These are phyloP conservation scores for Laburnicola sp. DNA, from an alignment of 2,329 filamentous ascomycete genomes.

Conservation along the genomic window DNA sequence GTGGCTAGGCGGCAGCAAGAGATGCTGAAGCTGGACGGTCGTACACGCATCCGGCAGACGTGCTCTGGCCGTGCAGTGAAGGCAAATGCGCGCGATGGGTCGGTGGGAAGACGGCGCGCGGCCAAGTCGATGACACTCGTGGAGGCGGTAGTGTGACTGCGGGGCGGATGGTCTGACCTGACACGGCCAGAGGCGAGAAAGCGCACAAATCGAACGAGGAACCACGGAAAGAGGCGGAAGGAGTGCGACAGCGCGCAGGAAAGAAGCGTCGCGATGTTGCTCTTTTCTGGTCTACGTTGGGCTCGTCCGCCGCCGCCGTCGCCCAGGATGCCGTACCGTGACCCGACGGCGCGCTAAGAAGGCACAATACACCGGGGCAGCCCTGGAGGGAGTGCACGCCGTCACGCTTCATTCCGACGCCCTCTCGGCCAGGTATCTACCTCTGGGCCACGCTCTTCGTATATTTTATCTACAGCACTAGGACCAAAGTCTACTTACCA, in stretches of 20 bases:
- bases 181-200: background rate
- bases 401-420: background rate
- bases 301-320: background rate
- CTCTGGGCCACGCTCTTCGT: too few relatives aligned
- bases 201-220: background rate
- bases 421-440: too few relatives aligned
- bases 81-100: conserved; percentile 3
- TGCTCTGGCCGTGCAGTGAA: conserved; percentile 6
- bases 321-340: background rate
- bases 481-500: background rate
- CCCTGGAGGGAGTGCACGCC: background rate
- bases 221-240: background rate
- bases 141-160: conserved; percentile 20
- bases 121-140: conserved; percentile 15
- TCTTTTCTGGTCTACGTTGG: background rate
- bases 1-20: conserved; percentile 25
- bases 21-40: conserved; percentile 25
- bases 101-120: conserved; percentile 14
- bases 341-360: background rate
- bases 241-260: background rate
- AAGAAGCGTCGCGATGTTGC: background rate
- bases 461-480: background rate
- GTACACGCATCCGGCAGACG: conserved; percentile 28
- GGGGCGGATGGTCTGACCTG: conserved; percentile 12
- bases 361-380: background rate